These are phyloP conservation scores for Gossypium australe DNA, from an alignment of 345 rosid genomes.

Conservation along the genomic window DNA sequence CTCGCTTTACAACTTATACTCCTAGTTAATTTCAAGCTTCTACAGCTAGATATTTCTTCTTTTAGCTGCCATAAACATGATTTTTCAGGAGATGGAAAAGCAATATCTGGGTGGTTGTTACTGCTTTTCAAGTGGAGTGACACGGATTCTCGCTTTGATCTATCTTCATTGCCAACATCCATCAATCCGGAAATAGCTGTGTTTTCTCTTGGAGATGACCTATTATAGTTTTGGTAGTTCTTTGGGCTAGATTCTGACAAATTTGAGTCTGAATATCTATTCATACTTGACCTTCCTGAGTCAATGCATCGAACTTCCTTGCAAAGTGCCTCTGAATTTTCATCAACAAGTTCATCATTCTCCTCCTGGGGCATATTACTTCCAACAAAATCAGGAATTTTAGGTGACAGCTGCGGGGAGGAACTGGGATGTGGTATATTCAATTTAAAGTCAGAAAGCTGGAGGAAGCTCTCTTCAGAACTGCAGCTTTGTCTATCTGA, in stretches of 20 bases:
- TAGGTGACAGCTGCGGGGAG: slow-evolving; percentile 28
- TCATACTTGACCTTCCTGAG: slow-evolving; percentile 37
- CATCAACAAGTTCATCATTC: slow-evolving; percentile 34
- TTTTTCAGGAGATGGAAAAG: slow-evolving; percentile 37
- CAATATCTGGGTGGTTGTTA: slow-evolving; percentile 20
- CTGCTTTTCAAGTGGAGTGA: slow-evolving; percentile 21
- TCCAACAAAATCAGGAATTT: slow-evolving; percentile 23
- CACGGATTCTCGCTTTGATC: slow-evolving; percentile 24
- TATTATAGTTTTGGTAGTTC: slow-evolving; percentile 17
- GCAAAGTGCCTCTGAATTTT: slow-evolving; percentile 38
- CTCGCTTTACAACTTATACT: slow-evolving; percentile 73
- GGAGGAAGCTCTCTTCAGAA: slow-evolving; percentile 52
- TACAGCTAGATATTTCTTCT: slow-evolving; percentile 30
- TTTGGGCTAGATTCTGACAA: slow-evolving; percentile 26
- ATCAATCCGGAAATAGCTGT: slow-evolving; percentile 19
- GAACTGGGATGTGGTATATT: slow-evolving; percentile 28
- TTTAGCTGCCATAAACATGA: slow-evolving; percentile 28
- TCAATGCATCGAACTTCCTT: slow-evolving; percentile 57
- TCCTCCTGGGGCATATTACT: slow-evolving; percentile 27
- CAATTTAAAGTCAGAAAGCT: slow-evolving; percentile 45
- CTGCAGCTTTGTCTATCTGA: slow-evolving; percentile 51
- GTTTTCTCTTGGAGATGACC: slow-evolving; percentile 19
- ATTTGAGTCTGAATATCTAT: slow-evolving; percentile 23
- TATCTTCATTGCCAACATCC: slow-evolving; percentile 27
- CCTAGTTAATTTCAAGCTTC: slow-evolving; percentile 41